Base-by-base conservation (phyloP, 164 flowering plant species). In the Vitis rotundifolia region DNA sequence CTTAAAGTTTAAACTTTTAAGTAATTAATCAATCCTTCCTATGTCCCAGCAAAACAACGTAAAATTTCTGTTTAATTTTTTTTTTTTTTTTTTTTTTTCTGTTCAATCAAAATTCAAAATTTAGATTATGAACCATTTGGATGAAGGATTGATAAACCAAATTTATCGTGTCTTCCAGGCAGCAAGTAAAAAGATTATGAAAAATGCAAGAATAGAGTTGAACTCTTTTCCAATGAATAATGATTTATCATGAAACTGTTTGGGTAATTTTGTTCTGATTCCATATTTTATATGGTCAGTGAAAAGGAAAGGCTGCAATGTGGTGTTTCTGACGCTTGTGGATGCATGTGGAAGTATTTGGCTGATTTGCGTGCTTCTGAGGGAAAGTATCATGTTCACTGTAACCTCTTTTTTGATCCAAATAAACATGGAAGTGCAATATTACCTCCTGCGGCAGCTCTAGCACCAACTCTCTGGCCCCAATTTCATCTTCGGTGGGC, bases 401-500 rank as follows among this genome's bases (percentile, higher is more conserved):
- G 79, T 75, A 96, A 96, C 73, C 82, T 80, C 60, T 93, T 93
- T 69, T 96, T 91, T 86, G 92, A 93, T 76, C 87, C 94, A 47
- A 49, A 63, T 14, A 92, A 84, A 80, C 81, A 86, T 73, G 75
- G 75, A 31, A 91, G 87, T 50, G 84, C 94, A 26, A 71, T 96
- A 11, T 76, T 90, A 57, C 97, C 98, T 70, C 97, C 95, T 57
- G 99, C 99, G 0, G 99, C 99, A 72, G 97, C 99, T 73, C 81
- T 96, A 73, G 97, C 99, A 64, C 99, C 99, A 59, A 92, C 97
- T 3, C 73, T 96, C 28, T 96, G 97, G 97, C 99, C 99, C 51
- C 93, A 93, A 64, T 96, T 93, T 73, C 99, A 93, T 80, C 93
- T 96, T 64, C 87, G 98, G 60, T 96, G 97, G 97, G 87, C 97